A percentile compares a stretch with the other conserved stretches of the same genome.
Evolutionary conservation across 139 green algal genomes (phyloP).

Genomic region (Zygnema circumcarinatum): DNA sequence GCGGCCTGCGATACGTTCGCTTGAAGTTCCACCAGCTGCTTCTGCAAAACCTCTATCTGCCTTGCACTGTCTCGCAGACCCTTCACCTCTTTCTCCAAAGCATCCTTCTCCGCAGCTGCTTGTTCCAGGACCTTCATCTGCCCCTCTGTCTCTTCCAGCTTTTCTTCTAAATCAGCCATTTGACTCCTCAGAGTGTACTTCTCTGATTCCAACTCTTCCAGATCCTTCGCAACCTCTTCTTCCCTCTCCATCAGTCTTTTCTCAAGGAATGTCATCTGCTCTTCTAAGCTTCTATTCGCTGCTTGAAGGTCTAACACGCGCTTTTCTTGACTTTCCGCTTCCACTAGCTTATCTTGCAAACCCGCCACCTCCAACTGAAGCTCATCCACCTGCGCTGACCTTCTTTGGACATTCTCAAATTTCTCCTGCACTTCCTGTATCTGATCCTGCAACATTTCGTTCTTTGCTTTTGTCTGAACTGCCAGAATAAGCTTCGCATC

Average conservation of each 20-base stretch:
- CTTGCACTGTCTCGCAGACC: not conserved
- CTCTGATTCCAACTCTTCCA: not conserved
- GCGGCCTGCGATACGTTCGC: not conserved
- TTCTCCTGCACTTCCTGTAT: constrained; percentile 39
- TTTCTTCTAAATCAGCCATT: not conserved
- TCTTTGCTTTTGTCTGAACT: constrained; percentile 35
- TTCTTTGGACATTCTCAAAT: constrained; percentile 18
- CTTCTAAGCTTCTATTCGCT: constrained; percentile 4
- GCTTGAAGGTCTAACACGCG: not conserved
- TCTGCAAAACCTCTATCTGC: constrained; percentile 24
- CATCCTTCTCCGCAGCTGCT: constrained; percentile 3
- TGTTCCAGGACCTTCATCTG: constrained; percentile 25
- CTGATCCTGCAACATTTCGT: constrained; percentile 42
- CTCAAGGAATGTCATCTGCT: constrained; percentile 17
- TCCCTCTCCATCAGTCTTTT: constrained; percentile 29
- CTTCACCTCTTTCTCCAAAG: constrained; percentile 20
- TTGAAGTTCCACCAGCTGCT: constrained; percentile 42
- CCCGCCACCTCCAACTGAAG: not conserved
- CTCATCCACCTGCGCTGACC: not conserved
- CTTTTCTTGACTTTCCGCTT: not conserved
- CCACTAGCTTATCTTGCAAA: not conserved
- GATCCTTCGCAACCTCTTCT: constrained; percentile 11
- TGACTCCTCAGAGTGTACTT: not conserved
- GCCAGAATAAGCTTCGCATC: constrained; percentile 51
- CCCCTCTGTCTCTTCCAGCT: constrained; percentile 10